Percentiles rank a stretch among this genome's conserved stretches.
These are phyloP conservation scores for Aspergillus diversus DNA, from an alignment of 495 filamentous ascomycete genomes.

Conservation along the genomic window DNA sequence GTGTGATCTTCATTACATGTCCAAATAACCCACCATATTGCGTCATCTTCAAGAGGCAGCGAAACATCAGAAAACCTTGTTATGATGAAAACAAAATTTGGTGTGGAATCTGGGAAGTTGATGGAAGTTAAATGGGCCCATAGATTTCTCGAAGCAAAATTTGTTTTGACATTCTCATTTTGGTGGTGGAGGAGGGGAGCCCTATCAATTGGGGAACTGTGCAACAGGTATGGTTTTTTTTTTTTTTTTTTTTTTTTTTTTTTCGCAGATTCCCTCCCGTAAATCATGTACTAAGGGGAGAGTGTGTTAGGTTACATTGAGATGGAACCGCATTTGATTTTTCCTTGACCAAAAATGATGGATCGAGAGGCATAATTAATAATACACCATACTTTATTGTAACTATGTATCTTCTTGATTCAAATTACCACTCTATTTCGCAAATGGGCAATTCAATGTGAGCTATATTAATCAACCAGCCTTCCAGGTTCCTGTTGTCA, in stretches of 20 bases:
- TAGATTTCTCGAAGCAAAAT: neutral
- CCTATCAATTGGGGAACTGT: conserved; percentile 2
- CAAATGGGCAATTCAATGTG: too few species aligned
- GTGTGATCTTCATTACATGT: too few species aligned
- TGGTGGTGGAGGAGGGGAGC: conserved; percentile 2
- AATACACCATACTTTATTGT: neutral
- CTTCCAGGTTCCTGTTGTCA: too few species aligned
- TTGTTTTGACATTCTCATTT: neutral
- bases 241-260: conserved; percentile 11
- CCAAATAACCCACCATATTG: too few species aligned
- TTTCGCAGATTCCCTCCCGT: neutral
- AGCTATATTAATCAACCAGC: too few species aligned
- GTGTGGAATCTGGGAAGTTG: neutral
- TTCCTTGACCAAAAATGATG: neutral
- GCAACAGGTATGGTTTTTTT: conserved; percentile 1
- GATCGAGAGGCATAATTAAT: neutral
- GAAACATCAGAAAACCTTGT: too few species aligned
- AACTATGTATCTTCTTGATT: neutral
- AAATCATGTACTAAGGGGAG: too few species aligned
- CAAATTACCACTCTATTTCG: too few species aligned
- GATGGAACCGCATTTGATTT: neutral
- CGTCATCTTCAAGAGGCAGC: too few species aligned
- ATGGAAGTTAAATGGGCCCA: neutral
- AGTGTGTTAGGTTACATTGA: conserved; percentile 4
- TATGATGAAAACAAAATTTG: too few species aligned